Percentiles rank a stretch among this genome's conserved stretches.
phyloP scores from a whole-genome alignment of 257 asterid genomes.

The Haberlea rhodopensis region DNA sequence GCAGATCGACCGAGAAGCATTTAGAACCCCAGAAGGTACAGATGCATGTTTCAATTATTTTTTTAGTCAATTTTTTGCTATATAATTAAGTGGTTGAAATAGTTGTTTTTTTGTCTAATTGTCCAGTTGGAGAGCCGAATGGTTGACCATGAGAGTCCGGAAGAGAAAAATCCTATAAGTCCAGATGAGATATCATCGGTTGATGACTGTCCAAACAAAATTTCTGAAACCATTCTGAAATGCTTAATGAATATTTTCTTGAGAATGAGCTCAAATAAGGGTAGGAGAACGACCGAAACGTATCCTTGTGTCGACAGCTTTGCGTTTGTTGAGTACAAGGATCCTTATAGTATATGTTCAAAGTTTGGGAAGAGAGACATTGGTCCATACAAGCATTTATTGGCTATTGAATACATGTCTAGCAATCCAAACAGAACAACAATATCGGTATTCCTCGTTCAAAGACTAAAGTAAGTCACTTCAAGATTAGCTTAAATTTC shows the following conservation, averaged over 20 bases:
- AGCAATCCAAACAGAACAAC: constrained; percentile 61
- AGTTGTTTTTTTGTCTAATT: constrained; percentile 7
- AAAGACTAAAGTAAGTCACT: constrained; percentile 58
- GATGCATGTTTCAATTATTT: constrained; percentile 33
- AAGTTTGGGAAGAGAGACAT: constrained; percentile 63
- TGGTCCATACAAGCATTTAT: constrained; percentile 71
- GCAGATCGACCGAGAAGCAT: constrained; percentile 40
- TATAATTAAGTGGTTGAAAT: constrained; percentile 12
- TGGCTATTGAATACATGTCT: constrained; percentile 52
- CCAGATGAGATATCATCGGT: constrained; percentile 31
- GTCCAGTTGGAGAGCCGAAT: constrained; percentile 46
- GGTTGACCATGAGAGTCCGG: constrained; percentile 32
- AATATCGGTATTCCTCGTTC: constrained; percentile 58
- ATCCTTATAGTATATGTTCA: constrained; percentile 60
- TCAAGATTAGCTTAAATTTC: neutral
- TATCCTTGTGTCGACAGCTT: constrained; percentile 41
- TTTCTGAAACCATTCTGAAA: constrained; percentile 75
- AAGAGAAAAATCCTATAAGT: constrained; percentile 27
- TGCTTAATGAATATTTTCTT: constrained; percentile 62
- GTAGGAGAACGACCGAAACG: constrained; percentile 43
- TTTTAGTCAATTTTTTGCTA: neutral
- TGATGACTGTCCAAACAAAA: constrained; percentile 54
- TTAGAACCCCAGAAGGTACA: constrained; percentile 46
- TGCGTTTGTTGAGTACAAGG: constrained; percentile 38
- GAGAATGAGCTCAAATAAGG: constrained; percentile 63